Conservation (phyloP, 1,284 basidiomycete species). For the Rhodofomes roseus region DNA sequence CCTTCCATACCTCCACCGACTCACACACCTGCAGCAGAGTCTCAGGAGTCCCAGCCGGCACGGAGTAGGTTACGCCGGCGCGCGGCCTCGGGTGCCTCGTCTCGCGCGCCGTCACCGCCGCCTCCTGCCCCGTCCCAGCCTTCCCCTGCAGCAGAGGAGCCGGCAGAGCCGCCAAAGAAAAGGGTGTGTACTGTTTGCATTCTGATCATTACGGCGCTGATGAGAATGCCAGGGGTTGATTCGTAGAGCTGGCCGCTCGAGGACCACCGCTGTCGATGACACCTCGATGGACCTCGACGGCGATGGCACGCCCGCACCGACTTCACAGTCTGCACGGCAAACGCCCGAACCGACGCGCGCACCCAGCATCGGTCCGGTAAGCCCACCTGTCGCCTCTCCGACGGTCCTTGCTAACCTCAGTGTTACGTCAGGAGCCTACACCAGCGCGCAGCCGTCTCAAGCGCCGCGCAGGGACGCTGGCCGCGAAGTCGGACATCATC, state of each 20-base stretch:
- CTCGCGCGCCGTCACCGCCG: slow-evolving; percentile 18
- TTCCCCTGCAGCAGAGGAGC: neutral
- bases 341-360: neutral
- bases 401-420: neutral
- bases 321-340: neutral
- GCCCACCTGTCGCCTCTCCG: neutral
- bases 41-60: neutral
- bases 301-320: neutral
- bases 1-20: slow-evolving; percentile 21
- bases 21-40: neutral
- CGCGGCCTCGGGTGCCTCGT: slow-evolving; percentile 14
- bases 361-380: slow-evolving; percentile 4
- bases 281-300: slow-evolving; percentile 14
- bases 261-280: slow-evolving; percentile 19
- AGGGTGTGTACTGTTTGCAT: slow-evolving; percentile 2
- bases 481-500: slow-evolving; percentile 12
- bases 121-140: neutral
- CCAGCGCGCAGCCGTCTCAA: slow-evolving; percentile 33
- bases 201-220: neutral
- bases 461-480: slow-evolving; percentile 32
- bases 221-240: slow-evolving; percentile 17
- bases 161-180: slow-evolving; percentile 10
- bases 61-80: slow-evolving; percentile 13
- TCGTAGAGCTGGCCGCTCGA: slow-evolving; percentile 18
- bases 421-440: slow-evolving; percentile 11